Evolutionary conservation across 140 eudicot species (phyloP).

Genomic region (Oenanthe javanica): DNA sequence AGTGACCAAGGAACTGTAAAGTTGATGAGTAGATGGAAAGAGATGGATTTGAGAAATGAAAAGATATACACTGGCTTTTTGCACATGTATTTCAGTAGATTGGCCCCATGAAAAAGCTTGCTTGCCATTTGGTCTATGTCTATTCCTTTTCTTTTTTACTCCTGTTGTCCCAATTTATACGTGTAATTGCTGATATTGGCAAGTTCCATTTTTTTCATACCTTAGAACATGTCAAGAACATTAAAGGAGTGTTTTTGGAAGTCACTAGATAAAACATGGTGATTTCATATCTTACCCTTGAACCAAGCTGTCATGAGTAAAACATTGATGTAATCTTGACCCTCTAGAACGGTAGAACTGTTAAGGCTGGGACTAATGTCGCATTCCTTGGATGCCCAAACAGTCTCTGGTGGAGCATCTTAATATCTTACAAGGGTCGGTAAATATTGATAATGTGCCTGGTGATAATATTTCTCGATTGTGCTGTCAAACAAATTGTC

Average conservation of each 20-base stretch:
- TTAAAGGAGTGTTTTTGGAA: not conserved
- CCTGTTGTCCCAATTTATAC: slow-evolving; percentile 5
- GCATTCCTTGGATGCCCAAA: not conserved
- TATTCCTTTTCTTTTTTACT: slow-evolving; percentile 21
- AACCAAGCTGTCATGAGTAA: not conserved
- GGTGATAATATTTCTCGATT: not conserved
- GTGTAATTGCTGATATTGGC: not conserved
- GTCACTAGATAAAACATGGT: not conserved
- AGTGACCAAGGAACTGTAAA: slow-evolving; percentile 33
- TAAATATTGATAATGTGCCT: not conserved
- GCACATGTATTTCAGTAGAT: slow-evolving; percentile 58
- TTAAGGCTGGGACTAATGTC: not conserved
- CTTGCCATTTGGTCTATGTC: slow-evolving; percentile 58
- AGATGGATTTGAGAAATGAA: slow-evolving; percentile 28
- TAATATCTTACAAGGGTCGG: not conserved
- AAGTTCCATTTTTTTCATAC: not conserved
- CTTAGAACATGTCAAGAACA: not conserved
- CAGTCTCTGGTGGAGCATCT: not conserved
- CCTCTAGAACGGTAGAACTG: slow-evolving; percentile 1
- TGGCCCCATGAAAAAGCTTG: slow-evolving; percentile 50
- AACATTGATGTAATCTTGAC: not conserved
- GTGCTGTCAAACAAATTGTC: not conserved
- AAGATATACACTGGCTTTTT: slow-evolving; percentile 23
- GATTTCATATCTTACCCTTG: not conserved
- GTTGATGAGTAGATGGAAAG: slow-evolving; percentile 32